Base-by-base conservation (phyloP, 495 filamentous ascomycete species). In the Hapsidospora chrysogenum region DNA sequence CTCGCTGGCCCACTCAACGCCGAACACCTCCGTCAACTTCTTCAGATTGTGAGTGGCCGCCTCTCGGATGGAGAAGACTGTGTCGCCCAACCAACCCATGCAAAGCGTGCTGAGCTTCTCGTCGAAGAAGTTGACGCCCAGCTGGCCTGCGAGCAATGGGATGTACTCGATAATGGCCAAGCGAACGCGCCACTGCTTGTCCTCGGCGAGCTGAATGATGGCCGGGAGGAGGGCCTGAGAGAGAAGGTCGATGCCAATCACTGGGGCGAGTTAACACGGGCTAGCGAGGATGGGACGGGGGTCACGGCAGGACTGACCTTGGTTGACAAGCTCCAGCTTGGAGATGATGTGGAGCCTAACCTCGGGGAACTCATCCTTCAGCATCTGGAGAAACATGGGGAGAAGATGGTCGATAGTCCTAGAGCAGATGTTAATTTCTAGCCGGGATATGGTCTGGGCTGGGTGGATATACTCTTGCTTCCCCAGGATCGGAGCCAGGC, bases 31-130 rank as follows among this genome's bases (percentile, higher is more conserved):
- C 9, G 89, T 97, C 25, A 97, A 69, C 66, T 96, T 95, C 68
- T 87, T 92, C 36, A 97, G 58, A 54, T 97, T 97, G 48, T 85
- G 81, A 17, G 89, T 97, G 17, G 87, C 89, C 16, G 89, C 89
- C 56, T 97, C 89, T 40, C 89, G 75, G 49, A 97, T 97, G 9
- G 86, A 94, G 63, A 94, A 97, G 41, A 97, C 89, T 1, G 89
- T 95, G 48, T 97, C 89, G 17, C 92, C 92, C n/a, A 97, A 70
- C 89, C 89, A 97, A 40, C 81, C 80, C 89, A 97, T 97, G 66
- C 89, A 97, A 15, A 97, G 73, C 36, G 75, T 76, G 45, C 81
- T 85, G 28, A 97, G 70, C 58, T 96, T 89, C 54, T 97, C 85
- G 51, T 97, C 85, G 57, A 97, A 97, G 67, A 97, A 97, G 49